A percentile compares a stretch with the other conserved stretches of the same genome.
Evolutionary conservation across 2,329 filamentous ascomycete species (phyloP).

Genomic region (Graphilbum fragrans): DNA sequence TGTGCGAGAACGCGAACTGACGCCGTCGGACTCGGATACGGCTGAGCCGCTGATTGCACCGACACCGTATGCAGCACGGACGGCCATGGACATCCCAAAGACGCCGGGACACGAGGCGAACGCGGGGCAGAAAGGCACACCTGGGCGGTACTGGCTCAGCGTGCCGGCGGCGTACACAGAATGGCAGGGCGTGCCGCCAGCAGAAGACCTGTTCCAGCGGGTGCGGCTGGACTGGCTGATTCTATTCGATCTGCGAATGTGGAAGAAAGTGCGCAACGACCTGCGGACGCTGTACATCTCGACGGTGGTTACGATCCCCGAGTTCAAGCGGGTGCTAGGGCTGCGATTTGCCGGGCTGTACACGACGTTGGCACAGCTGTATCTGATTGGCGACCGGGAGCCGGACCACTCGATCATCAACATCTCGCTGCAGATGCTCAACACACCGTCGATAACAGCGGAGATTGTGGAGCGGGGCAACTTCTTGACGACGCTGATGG

Average conservation of each 20-base stretch:
- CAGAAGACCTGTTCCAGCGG: slow-evolving; percentile 81
- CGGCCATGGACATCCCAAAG: slow-evolving; percentile 63
- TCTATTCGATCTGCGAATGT: slow-evolving; percentile 86
- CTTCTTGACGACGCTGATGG: slow-evolving; percentile 88
- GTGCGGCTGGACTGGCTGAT: slow-evolving; percentile 91
- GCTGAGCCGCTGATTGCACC: slow-evolving; percentile 54
- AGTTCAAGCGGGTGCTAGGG: slow-evolving; percentile 90
- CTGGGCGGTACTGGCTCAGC: slow-evolving; percentile 76
- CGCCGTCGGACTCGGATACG: slow-evolving; percentile 62
- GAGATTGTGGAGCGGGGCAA: slow-evolving; percentile 93
- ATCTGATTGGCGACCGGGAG: slow-evolving; percentile 89
- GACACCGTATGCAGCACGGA: slow-evolving; percentile 47
- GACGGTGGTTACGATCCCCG: slow-evolving; percentile 86
- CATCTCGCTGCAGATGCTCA: slow-evolving; percentile 90
- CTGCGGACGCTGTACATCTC: slow-evolving; percentile 90
- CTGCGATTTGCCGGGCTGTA: slow-evolving; percentile 92
- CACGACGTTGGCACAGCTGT: slow-evolving; percentile 84
- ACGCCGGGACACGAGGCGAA: slow-evolving; percentile 50
- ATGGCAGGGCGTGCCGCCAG: slow-evolving; percentile 49
- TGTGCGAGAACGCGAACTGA: slow-evolving; percentile 43
- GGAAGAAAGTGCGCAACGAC: slow-evolving; percentile 89
- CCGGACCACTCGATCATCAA: slow-evolving; percentile 99
- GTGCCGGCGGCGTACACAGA: slow-evolving; percentile 60
- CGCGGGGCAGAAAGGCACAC: slow-evolving; percentile 41
- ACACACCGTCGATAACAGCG: slow-evolving; percentile 89